Conservation (phyloP, 176 grass and related monocot genomes). For the Triticum aestivum region IWGSC_CS_RefSeq_v2.1 NC_057801.1:765981192-765981691, state of each 20-base stretch:
- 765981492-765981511: conserved; percentile 91
- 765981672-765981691: not conserved
- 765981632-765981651: not conserved
- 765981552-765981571: conserved; percentile 69
- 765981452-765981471: conserved; percentile 43
- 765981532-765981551: conserved; percentile 64
- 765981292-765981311: no score
- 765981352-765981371: no score
- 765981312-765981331: no score
- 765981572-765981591: not conserved
- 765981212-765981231: conserved; percentile 65
- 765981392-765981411: no score
- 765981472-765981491: conserved; percentile 72
- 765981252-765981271: conserved; percentile 71
- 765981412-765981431: no score
- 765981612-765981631: not conserved
- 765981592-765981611: not conserved
- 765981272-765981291: no score
- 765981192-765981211: no score
- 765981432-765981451: conserved; percentile 4
- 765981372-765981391: no score
- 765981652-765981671: not conserved
- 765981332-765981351: no score
- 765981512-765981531: conserved; percentile 97
- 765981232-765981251: conserved; percentile 74